Percentiles rank a stretch among this genome's conserved stretches.
phyloP scores from a whole-genome alignment of 2,329 filamentous ascomycete genomes.

The Ramularia collo-cygni region DNA sequence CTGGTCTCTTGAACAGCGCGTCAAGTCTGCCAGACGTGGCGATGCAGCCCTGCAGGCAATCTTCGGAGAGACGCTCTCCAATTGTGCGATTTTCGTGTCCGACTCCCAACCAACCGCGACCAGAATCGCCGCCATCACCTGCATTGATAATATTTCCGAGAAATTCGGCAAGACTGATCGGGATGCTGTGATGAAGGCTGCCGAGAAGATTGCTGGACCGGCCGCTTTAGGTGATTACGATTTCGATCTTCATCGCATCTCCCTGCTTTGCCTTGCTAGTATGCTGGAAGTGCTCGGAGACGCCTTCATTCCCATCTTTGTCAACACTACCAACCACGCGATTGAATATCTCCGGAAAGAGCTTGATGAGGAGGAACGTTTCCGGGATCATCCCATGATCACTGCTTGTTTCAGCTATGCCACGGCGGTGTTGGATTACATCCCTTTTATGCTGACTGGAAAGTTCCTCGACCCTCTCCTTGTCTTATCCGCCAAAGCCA shows the following conservation, averaged over 20 bases:
- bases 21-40: constrained; percentile 64
- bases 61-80: constrained; percentile 32
- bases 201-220: constrained; percentile 67
- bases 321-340: constrained; percentile 64
- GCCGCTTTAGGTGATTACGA: constrained; percentile 71
- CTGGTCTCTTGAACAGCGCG: constrained; percentile 70
- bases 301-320: constrained; percentile 75
- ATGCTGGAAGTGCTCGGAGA: constrained; percentile 83
- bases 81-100: constrained; percentile 61
- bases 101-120: constrained; percentile 65
- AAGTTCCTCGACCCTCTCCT: constrained; percentile 67
- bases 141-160: constrained; percentile 86
- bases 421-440: constrained; percentile 68
- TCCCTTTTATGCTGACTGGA: constrained; percentile 83
- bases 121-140: constrained; percentile 79
- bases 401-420: constrained; percentile 59
- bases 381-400: constrained; percentile 25
- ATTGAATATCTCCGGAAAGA: constrained; percentile 65
- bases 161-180: constrained; percentile 92
- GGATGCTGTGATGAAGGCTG: constrained; percentile 66
- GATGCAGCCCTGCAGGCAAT: constrained; percentile 71
- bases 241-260: constrained; percentile 67
- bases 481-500: constrained; percentile 62
- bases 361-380: constrained; percentile 46
- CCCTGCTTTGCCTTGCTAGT: constrained; percentile 81